These are phyloP conservation scores for Thermothielavioides terrestris DNA, from an alignment of 495 filamentous ascomycete species.

Conservation along the genomic window DNA sequence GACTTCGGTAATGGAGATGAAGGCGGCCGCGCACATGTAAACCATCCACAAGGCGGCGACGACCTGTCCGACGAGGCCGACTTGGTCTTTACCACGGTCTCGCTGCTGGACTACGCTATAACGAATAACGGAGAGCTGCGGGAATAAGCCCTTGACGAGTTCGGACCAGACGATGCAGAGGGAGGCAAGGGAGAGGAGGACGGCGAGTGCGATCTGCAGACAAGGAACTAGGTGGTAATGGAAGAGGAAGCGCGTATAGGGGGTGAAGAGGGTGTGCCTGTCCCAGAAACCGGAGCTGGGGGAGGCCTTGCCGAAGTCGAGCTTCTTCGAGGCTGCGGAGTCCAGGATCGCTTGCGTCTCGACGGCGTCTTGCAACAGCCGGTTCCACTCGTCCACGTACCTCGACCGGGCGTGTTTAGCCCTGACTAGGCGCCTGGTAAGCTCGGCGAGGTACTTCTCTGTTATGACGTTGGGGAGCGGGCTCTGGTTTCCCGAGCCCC, in stretches of 20 bases:
- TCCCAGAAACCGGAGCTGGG: constrained; percentile 47
- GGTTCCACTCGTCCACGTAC: constrained; percentile 80
- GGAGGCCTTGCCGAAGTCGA: constrained; percentile 59
- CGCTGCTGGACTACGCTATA: constrained; percentile 77
- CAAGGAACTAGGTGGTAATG: constrained; percentile 62
- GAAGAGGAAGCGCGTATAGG: constrained; percentile 73
- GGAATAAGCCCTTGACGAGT: constrained; percentile 66
- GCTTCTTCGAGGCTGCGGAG: constrained; percentile 66
- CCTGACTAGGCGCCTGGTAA: constrained; percentile 70
- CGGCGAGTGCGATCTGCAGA: constrained; percentile 50
- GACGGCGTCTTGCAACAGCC: constrained; percentile 59
- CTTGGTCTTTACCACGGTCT: constrained; percentile 51
- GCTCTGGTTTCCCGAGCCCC: constrained; percentile 32
- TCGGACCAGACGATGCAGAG: constrained; percentile 86
- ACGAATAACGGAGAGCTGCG: constrained; percentile 70
- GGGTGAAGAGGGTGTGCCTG: constrained; percentile 58
- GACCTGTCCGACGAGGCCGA: constrained; percentile 76
- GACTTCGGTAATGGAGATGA: constrained; percentile 77
- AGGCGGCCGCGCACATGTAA: constrained; percentile 80
- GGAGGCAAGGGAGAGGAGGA: constrained; percentile 63
- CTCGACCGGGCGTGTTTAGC: constrained; percentile 74
- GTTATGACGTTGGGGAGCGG: constrained; percentile 74
- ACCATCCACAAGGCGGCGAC: constrained; percentile 81
- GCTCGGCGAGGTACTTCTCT: constrained; percentile 81
- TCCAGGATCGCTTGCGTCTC: constrained; percentile 77